Evolutionary conservation across 1,284 basidiomycete species (phyloP).

Genomic region (Phellopilus nigrolimitatus): DNA sequence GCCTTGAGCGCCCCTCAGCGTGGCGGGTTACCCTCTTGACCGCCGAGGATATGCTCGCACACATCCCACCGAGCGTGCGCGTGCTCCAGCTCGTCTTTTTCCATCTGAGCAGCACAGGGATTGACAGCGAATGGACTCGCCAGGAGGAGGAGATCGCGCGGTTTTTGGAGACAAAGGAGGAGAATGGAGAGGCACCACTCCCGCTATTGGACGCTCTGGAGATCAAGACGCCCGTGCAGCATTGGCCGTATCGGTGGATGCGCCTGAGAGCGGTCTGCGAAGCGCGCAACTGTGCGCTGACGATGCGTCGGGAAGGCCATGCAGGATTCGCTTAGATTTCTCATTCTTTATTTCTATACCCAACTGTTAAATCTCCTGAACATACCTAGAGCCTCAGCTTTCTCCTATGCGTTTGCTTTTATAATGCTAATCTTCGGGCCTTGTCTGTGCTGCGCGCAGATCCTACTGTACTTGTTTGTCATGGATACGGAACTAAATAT

Average conservation of each 20-base stretch:
- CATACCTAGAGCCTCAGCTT: too few relatives aligned
- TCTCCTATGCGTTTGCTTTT: too few relatives aligned
- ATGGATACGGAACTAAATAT: too few relatives aligned
- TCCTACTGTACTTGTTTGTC: too few relatives aligned
- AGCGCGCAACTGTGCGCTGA: neutral
- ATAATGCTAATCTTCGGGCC: too few relatives aligned
- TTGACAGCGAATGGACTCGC: neutral
- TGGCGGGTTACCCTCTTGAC: neutral
- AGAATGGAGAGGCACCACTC: neutral
- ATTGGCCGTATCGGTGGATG: neutral
- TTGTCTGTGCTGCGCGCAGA: too few relatives aligned
- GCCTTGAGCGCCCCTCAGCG: neutral
- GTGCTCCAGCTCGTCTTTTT: neutral
- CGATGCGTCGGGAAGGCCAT: neutral
- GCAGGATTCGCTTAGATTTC: neutral
- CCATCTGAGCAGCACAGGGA: neutral
- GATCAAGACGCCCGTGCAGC: neutral
- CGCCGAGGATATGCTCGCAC: neutral
- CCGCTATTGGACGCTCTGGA: neutral
- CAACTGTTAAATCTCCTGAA: neutral
- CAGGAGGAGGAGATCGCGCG: neutral
- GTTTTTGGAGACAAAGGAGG: neutral
- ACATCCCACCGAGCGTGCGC: neutral
- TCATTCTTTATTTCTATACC: neutral
- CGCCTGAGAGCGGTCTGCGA: neutral